Conservation (phyloP, 768 basidiomycete species). For the Obba rivulosa region DNA sequence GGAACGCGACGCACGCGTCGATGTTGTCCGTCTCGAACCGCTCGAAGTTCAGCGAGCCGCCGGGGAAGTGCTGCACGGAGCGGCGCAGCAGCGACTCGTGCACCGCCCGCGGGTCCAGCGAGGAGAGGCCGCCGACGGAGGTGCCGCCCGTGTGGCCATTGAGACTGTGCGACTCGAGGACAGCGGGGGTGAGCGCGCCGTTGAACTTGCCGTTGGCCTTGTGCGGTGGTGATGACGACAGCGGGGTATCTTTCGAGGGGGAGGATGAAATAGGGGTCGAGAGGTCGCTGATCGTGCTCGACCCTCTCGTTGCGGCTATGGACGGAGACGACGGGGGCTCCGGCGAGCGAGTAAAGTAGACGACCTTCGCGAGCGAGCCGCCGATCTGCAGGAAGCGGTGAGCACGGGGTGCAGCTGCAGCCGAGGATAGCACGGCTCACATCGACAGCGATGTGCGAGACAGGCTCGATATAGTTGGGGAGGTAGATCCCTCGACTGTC, state of each 20-base stretch:
- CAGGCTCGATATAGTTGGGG: conserved; percentile 95
- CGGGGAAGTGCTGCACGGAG: conserved; percentile 80
- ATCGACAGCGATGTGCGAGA: conserved; percentile 96
- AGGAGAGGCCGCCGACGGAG: conserved; percentile 30
- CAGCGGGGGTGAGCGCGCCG: conserved; percentile 80
- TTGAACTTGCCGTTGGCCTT: conserved; percentile 39
- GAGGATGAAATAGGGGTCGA: conserved; percentile 30
- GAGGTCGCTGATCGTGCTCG: conserved; percentile 39
- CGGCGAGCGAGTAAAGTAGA: conserved; percentile 95
- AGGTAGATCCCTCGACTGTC: conserved; percentile 97
- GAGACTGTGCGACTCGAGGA: conserved; percentile 34
- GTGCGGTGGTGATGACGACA: conserved; percentile 22
- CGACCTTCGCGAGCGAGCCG: conserved; percentile 94
- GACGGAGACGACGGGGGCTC: conserved; percentile 80
- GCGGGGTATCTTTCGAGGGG: conserved; percentile 20
- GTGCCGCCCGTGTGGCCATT: conserved; percentile 14
- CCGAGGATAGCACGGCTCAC: conserved; percentile 44
- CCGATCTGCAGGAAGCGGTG: conserved; percentile 62
- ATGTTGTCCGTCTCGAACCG: conserved; percentile 94
- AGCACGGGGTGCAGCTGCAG: conserved; percentile 13
- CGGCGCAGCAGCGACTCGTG: conserved; percentile 65
- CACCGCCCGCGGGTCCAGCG: conserved; percentile 39
- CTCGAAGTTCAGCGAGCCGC: conserved; percentile 95
- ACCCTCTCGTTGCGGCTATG: conserved; percentile 53
- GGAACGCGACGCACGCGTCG: conserved; percentile 77